Conservation (phyloP, 2,329 filamentous ascomycete species). For the Arthrobotrys megalospora region DNA sequence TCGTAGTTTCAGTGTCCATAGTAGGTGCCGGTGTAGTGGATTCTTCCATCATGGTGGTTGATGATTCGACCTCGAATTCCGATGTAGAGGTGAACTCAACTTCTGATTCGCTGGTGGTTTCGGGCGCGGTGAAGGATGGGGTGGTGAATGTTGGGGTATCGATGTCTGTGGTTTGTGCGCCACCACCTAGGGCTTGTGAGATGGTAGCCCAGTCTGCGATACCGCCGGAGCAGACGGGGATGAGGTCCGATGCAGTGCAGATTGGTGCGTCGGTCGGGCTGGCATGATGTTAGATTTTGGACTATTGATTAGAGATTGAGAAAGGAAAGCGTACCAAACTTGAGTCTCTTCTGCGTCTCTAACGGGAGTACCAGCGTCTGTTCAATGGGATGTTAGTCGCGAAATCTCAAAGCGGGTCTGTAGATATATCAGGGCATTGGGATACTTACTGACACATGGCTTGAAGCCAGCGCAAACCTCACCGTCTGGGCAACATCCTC, state of each 20-base stretch:
- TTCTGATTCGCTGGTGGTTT: not conserved
- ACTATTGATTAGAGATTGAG: not conserved
- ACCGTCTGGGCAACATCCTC: slow-evolving; percentile 45
- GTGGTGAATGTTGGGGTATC: slow-evolving; percentile 5
- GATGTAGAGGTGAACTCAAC: slow-evolving; percentile 8
- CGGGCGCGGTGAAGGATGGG: not conserved
- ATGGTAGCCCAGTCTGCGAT: slow-evolving; percentile 53
- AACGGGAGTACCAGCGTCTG: slow-evolving; percentile 50
- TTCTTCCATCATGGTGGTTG: slow-evolving; percentile 7
- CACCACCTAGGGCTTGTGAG: slow-evolving; percentile 24
- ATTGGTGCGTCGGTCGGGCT: slow-evolving; percentile 56
- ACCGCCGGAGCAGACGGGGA: slow-evolving; percentile 46
- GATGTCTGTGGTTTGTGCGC: slow-evolving; percentile 6
- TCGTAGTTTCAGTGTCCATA: not conserved
- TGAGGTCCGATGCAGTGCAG: slow-evolving; percentile 45
- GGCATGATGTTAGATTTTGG: not conserved
- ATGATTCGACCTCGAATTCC: slow-evolving; percentile 5
- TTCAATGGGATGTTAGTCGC: not conserved
- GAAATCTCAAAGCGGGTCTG: too few species aligned
- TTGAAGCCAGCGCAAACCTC: slow-evolving; percentile 47
- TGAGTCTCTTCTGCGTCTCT: slow-evolving; percentile 39
- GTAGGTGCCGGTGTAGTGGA: slow-evolving; percentile 16
- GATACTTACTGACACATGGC: slow-evolving; percentile 52
- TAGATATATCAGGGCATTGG: too few species aligned
- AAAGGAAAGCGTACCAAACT: slow-evolving; percentile 45